Evolutionary conservation across 2,329 filamentous ascomycete species (phyloP).

Genomic region (Aspergillus hiratsukae): DNA sequence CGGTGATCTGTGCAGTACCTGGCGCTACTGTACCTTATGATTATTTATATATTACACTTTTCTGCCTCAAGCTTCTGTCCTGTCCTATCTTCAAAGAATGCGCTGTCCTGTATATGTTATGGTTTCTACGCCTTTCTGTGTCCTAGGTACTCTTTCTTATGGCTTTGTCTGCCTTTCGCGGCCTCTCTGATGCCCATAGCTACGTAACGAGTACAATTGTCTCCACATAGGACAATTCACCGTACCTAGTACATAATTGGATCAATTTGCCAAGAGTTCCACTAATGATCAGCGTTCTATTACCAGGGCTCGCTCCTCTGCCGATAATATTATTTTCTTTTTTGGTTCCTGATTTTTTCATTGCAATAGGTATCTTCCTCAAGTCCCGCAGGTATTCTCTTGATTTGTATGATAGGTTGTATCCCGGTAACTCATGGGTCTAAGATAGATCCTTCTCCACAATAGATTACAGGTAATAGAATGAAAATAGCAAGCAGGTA

Average conservation of each 20-base stretch:
- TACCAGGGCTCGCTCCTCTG: not conserved
- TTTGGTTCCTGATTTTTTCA: not conserved
- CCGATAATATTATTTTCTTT: not conserved
- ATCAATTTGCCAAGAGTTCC: not conserved
- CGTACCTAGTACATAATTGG: not conserved
- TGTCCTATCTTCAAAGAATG: not conserved
- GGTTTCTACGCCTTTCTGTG: not conserved
- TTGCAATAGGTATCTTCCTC: not conserved
- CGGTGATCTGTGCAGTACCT: not conserved
- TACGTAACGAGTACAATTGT: not conserved
- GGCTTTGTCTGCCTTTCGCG: not conserved
- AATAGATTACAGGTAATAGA: not conserved
- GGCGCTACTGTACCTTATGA: not conserved
- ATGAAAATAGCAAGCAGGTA: not conserved
- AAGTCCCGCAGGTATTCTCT: not conserved
- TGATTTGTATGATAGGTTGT: too few species aligned
- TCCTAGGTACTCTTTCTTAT: not conserved
- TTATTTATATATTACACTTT: not conserved
- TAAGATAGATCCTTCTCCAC: not conserved
- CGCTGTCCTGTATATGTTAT: not conserved
- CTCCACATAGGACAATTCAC: not conserved
- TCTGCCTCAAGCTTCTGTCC: not conserved
- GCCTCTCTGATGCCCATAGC: not conserved
- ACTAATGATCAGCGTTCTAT: not conserved
- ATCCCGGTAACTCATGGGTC: not conserved